phyloP scores from a whole-genome alignment of 139 green algal genomes.

The Closterium sp. region DNA sequence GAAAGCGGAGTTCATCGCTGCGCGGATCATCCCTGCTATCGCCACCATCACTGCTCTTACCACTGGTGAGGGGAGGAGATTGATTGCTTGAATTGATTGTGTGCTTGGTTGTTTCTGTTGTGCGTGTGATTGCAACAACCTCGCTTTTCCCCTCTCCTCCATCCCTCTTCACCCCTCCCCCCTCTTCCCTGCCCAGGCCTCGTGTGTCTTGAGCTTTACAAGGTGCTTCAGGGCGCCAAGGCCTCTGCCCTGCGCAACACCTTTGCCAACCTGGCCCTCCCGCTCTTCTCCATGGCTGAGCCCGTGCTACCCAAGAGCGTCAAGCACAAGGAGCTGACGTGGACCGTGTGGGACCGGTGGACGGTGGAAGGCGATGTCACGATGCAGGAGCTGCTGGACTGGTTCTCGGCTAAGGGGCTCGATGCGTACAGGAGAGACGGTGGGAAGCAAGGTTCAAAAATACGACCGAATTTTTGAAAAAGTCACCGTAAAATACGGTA shows the following conservation, averaged over 20 bases:
- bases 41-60: no score
- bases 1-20: no score
- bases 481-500: no score
- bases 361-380: slow-evolving; percentile 92
- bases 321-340: slow-evolving; percentile 65
- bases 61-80: no score
- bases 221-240: slow-evolving; percentile 68
- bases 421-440: slow-evolving; percentile 76
- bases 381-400: slow-evolving; percentile 88
- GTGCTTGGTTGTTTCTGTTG: no score
- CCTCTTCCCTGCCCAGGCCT: slow-evolving; percentile 58
- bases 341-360: slow-evolving; percentile 91
- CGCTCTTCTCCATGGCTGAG: slow-evolving; percentile 95
- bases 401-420: slow-evolving; percentile 80
- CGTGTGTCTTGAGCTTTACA: slow-evolving; percentile 98
- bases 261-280: slow-evolving; percentile 95
- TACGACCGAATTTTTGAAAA: no score
- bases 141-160: no score
- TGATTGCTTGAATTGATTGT: no score
- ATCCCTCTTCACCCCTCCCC: neutral
- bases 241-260: slow-evolving; percentile 86
- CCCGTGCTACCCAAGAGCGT: slow-evolving; percentile 81
- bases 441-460: no score
- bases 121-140: no score
- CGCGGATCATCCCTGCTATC: no score